These are phyloP conservation scores for Chaetomium sp. DNA, from an alignment of 2,329 filamentous ascomycete genomes.

Conservation along the genomic window DNA sequence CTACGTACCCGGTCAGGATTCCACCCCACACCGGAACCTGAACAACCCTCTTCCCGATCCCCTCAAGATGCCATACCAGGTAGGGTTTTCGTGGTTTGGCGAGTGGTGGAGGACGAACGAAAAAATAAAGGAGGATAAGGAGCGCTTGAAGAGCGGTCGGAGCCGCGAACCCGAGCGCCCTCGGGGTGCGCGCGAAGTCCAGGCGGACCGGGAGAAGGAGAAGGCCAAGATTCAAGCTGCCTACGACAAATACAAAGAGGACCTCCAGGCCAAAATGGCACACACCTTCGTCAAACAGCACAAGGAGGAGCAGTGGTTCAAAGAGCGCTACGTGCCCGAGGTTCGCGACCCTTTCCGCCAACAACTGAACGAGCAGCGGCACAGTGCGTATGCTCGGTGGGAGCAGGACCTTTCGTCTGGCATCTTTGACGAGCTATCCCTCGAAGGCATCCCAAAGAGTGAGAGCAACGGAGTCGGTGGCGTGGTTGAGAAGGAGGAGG, in stretches of 20 bases:
- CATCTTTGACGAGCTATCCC: slow-evolving; percentile 88
- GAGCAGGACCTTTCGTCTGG: slow-evolving; percentile 82
- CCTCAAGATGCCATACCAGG: slow-evolving; percentile 72
- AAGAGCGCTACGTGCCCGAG: slow-evolving; percentile 87
- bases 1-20: slow-evolving; percentile 76
- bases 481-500: slow-evolving; percentile 90
- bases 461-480: slow-evolving; percentile 87
- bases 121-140: slow-evolving; percentile 79
- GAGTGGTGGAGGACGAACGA: slow-evolving; percentile 87
- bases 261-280: slow-evolving; percentile 76
- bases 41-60: slow-evolving; percentile 73
- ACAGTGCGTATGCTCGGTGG: slow-evolving; percentile 81
- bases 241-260: slow-evolving; percentile 69
- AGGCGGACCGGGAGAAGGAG: slow-evolving; percentile 77
- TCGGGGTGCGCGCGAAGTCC: slow-evolving; percentile 64
- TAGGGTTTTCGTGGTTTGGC: slow-evolving; percentile 82
- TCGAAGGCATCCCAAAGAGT: slow-evolving; percentile 91
- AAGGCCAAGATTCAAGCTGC: slow-evolving; percentile 74
- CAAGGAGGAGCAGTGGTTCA: slow-evolving; percentile 97
- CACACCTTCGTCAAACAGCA: slow-evolving; percentile 87
- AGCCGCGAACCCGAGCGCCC: slow-evolving; percentile 65
- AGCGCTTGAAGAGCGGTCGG: slow-evolving; percentile 69
- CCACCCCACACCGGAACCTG: slow-evolving; percentile 48
- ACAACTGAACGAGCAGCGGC: slow-evolving; percentile 78
- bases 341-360: slow-evolving; percentile 73